These are phyloP conservation scores for Boechera retrofracta DNA, from an alignment of 345 rosid species.

Conservation along the genomic window DNA sequence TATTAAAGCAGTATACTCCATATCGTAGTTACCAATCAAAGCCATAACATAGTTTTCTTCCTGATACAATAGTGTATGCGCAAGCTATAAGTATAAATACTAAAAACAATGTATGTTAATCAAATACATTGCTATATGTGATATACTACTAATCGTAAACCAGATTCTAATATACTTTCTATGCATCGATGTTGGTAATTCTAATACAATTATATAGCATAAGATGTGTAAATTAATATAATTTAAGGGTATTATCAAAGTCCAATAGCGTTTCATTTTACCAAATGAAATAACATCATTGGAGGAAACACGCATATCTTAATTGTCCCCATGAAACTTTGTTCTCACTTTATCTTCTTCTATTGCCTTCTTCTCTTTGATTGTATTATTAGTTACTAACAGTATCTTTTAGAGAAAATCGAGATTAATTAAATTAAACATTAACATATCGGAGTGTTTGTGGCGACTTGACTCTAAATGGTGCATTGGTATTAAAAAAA, in stretches of 20 bases:
- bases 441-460: constrained; percentile 10
- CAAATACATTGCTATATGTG: not conserved
- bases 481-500: not conserved
- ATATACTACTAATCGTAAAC: not conserved
- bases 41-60: no score
- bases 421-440: not conserved
- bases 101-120: not conserved
- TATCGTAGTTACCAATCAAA: no score
- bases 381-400: constrained; percentile 4
- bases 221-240: not conserved
- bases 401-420: constrained; percentile 34
- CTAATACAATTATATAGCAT: not conserved
- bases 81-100: not conserved
- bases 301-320: constrained; percentile 45
- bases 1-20: no score
- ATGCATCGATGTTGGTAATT: not conserved
- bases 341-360: constrained; percentile 35
- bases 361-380: constrained; percentile 33
- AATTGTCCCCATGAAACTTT: constrained; percentile 32
- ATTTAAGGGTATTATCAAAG: not conserved
- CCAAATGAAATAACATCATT: constrained; percentile 40
- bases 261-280: constrained; percentile 36
- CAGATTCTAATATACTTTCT: not conserved
- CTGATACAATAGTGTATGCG: no score
- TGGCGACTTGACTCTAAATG: constrained; percentile 36